These are phyloP conservation scores for Chrysanthemum makinoi DNA, from an alignment of 129 eudicot genomes.

Conservation along the genomic window DNA sequence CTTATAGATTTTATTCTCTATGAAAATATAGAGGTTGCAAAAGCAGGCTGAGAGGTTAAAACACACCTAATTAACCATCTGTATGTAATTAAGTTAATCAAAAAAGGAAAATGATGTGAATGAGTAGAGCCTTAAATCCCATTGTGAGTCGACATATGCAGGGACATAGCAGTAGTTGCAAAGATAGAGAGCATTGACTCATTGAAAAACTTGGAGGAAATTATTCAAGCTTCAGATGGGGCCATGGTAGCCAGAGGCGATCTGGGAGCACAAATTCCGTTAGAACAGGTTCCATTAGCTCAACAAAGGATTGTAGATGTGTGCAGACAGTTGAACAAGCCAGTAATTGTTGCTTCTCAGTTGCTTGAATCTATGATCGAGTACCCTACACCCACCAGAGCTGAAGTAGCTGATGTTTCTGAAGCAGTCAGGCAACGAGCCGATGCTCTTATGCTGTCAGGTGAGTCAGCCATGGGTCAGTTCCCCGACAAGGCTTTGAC, in stretches of 20 bases:
- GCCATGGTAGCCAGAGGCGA: slow-evolving; percentile 99
- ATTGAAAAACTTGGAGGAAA: slow-evolving; percentile 78
- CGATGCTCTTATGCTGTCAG: slow-evolving; percentile 95
- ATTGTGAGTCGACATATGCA: slow-evolving; percentile 24
- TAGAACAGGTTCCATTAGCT: slow-evolving; percentile 92
- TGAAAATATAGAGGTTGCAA: too few relatives aligned
- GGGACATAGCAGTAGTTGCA: slow-evolving; percentile 83
- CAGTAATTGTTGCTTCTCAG: slow-evolving; percentile 96
- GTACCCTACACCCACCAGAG: slow-evolving; percentile 93
- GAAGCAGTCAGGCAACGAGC: slow-evolving; percentile 95
- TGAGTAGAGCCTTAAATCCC: background rate
- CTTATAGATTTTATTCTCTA: too few relatives aligned
- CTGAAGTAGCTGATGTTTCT: slow-evolving; percentile 98
- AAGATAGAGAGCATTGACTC: slow-evolving; percentile 95
- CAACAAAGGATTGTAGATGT: slow-evolving; percentile 81
- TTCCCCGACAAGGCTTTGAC: slow-evolving; percentile 89
- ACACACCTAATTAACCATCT: too few relatives aligned
- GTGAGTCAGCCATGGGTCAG: slow-evolving; percentile 99
- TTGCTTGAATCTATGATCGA: slow-evolving; percentile 98
- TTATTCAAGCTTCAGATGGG: slow-evolving; percentile 90
- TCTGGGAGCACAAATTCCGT: slow-evolving; percentile 91
- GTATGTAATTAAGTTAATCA: too few relatives aligned
- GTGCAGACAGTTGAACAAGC: slow-evolving; percentile 81
- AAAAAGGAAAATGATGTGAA: too few relatives aligned
- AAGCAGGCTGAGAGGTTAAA: too few relatives aligned